Base-by-base conservation (phyloP, 2,329 filamentous ascomycete genomes). In the Hysterium pulicare region DNA sequence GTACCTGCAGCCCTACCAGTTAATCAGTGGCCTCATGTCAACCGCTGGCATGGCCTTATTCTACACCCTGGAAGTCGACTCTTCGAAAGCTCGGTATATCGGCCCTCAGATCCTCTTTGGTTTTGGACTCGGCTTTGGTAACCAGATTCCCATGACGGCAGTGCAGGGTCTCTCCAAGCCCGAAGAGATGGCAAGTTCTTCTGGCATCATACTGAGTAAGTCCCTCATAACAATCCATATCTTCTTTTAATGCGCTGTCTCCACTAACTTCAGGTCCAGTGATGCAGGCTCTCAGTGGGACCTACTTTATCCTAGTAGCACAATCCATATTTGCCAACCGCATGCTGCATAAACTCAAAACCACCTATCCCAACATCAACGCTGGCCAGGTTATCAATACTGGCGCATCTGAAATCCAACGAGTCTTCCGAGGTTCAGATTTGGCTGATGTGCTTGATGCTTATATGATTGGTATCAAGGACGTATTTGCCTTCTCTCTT, bases 401-500 rank as follows among this genome's bases (percentile, higher is more conserved):
- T 0, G 71, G 71, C 13, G 71, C 71, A 0, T 68, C 69, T 2
- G 59, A 67, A 17, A 51, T 74, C 7, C 53, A 65, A 5, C 34
- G 53, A 2, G 55, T 60, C 2, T 66, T 70, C 13, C 30, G 50
- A 1, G 41, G 21, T 3, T 40, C 30, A 3, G 34, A 47, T 24
- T 34, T 55, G 5, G 11, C 6, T 7, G 50, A 33, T 21, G 35
- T 55, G 10, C 13, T 51, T 11, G n/a, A 10, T 7, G 40, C 38
- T 11, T 55, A 55, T 31, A 46, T 48, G 40, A 40, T n/a, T 8
- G 52, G 52, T 4, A 21, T 55, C 23, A 55, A 52, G 35, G 45
- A 42, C 22, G 41, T 43, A 1, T 51, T 52, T 24, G 28, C 43
- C 72, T 3, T 85, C 82, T 53, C 72, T 75, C 43, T 75, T 82